phyloP scores from a whole-genome alignment of 1,284 basidiomycete genomes.

The Puccinia hordei region DNA sequence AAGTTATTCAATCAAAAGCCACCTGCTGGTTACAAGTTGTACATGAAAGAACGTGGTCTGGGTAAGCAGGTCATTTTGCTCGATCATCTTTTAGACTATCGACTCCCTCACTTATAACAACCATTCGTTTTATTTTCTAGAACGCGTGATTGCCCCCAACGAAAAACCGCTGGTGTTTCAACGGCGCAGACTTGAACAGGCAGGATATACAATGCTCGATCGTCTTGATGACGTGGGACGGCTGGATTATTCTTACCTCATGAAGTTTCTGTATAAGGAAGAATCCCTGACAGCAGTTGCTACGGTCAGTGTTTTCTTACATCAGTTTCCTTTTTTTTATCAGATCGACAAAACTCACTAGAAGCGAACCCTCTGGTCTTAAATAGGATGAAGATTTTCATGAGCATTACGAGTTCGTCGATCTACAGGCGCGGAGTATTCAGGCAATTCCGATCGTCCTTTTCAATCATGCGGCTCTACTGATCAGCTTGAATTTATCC shows the following conservation, averaged over 20 bases:
- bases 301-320: slow-evolving; percentile 46
- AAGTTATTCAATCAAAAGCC: slow-evolving; percentile 61
- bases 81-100: background rate
- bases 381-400: slow-evolving; percentile 72
- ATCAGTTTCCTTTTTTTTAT: slow-evolving; percentile 55
- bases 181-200: slow-evolving; percentile 79
- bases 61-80: slow-evolving; percentile 67
- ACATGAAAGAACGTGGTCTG: slow-evolving; percentile 79
- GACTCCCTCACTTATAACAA: slow-evolving; percentile 44
- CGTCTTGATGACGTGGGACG: slow-evolving; percentile 76
- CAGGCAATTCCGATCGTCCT: slow-evolving; percentile 87
- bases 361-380: background rate
- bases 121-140: slow-evolving; percentile 63
- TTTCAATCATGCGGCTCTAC: slow-evolving; percentile 81
- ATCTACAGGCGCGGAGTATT: slow-evolving; percentile 79
- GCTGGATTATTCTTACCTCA: slow-evolving; percentile 80
- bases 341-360: background rate
- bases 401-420: slow-evolving; percentile 78
- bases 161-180: slow-evolving; percentile 87
- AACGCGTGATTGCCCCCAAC: slow-evolving; percentile 75
- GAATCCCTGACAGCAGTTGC: slow-evolving; percentile 51
- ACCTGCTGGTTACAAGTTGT: slow-evolving; percentile 71
- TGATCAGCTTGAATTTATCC: slow-evolving; percentile 84
- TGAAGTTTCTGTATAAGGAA: slow-evolving; percentile 72
- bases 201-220: slow-evolving; percentile 84